Percentiles rank a stretch among this genome's conserved stretches.
Evolutionary conservation across 306 rosid genomes (phyloP).

Genomic region (Luffa acutangula): DNA sequence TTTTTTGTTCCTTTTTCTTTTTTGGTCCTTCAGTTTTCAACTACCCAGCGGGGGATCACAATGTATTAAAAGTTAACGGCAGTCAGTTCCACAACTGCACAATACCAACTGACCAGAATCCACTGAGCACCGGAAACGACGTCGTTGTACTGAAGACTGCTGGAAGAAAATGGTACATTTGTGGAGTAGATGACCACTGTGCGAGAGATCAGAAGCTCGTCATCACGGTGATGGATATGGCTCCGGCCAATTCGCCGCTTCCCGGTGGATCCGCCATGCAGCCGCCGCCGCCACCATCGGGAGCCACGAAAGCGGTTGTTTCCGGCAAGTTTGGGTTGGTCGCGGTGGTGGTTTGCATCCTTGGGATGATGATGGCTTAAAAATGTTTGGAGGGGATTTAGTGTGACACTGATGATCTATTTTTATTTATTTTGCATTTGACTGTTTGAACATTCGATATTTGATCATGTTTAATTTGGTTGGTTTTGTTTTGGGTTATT

Average conservation of each 20-base stretch:
- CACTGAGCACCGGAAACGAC: not conserved
- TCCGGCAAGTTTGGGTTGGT: not conserved
- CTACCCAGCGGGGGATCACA: not conserved
- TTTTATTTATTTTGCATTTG: not conserved
- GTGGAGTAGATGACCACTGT: not conserved
- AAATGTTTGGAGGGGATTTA: not conserved
- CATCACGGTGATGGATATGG: not conserved
- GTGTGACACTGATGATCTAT: not conserved
- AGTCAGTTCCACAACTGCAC: not conserved
- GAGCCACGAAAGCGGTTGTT: not conserved
- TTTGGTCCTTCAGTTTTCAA: not conserved
- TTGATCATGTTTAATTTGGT: not conserved
- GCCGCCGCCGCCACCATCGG: not conserved
- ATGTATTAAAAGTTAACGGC: not conserved
- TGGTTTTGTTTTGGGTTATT: not conserved
- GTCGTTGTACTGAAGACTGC: not conserved
- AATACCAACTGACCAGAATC: not conserved
- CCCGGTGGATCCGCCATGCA: not conserved
- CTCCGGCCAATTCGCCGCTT: not conserved
- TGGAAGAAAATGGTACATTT: not conserved
- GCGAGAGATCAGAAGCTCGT: not conserved
- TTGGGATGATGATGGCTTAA: constrained; percentile 8
- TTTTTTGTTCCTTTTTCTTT: no score
- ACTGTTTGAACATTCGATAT: not conserved
- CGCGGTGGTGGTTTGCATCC: not conserved